Evolutionary conservation across 2,329 filamentous ascomycete species (phyloP), one percentile per base, ranked within the genome.

Genomic region (Chaetomium sp.): DNA sequence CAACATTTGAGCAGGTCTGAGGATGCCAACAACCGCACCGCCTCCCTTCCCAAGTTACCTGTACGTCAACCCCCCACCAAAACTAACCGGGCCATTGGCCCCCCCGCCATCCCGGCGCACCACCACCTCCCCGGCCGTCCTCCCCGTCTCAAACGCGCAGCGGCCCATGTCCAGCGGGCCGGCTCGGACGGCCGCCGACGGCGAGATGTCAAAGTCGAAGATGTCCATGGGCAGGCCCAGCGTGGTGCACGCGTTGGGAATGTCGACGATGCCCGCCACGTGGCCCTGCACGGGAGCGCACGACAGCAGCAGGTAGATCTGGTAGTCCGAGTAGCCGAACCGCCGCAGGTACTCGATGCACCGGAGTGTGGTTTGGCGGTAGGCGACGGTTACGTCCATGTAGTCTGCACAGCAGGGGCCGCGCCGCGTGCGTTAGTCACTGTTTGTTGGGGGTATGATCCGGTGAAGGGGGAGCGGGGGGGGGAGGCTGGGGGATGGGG

Each of bases 181-280:
- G 4, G 84, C 85, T n/a, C n/a, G n/a, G 5, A 2, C 65, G 2
- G 67, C 64, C 7, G 65, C 29, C 6, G 65, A 29, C 9, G 92
- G 91, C 55, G 87, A 85, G 70, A 97, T 94, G 74, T 97, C 93
- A 77, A 97, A 96, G 73, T 95, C 91, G 72, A 97, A 97, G 60
- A 97, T 96, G 78, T 97, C 93, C 82, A 96, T 92, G 0, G 93
- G 93, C 61, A 97, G 75, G 0, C 92, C 93, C 65, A 97, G 80
- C 0, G 93, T 97, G 4, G 93, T 96, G 74, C 93, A 97, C 0
- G 90, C 91, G 74, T 97, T 96, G 0, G 93, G 93, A 57, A 96
- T 91, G 76, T 96, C 92, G 9, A 96, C 93, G 63, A 97, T 90
- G 0, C 93, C 93, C 1, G 92, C 93, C 59, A 97, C 85, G 73